phyloP scores from a whole-genome alignment of 352 stramenopile species.

The Phytopythium aichiense region DNA sequence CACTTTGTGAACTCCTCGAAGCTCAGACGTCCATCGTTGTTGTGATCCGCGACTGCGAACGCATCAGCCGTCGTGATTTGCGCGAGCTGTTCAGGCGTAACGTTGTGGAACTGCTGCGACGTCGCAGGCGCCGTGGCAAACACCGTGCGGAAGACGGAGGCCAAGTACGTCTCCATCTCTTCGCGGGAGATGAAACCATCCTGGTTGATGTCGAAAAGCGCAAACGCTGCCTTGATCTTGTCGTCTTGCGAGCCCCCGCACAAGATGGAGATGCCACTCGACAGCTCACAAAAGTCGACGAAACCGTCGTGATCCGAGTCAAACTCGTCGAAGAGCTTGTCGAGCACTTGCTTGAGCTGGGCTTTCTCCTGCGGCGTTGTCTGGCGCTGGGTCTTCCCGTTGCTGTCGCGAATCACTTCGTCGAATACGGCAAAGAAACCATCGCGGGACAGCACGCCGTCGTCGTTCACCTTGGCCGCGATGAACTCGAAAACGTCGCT shows the following conservation, averaged over 20 bases:
- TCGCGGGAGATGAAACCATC: conserved; percentile 78
- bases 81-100: conserved; percentile 74
- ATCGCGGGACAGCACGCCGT: conserved; percentile 65
- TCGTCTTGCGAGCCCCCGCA: conserved; percentile 76
- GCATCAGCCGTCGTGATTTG: conserved; percentile 61
- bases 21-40: conserved; percentile 66
- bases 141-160: conserved; percentile 80
- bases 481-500: conserved; percentile 83
- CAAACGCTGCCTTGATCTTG: conserved; percentile 79
- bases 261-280: conserved; percentile 78
- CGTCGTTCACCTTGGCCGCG: conserved; percentile 74
- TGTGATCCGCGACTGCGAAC: conserved; percentile 55
- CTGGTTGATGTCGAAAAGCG: conserved; percentile 86
- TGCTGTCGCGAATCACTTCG: conserved; percentile 44
- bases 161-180: conserved; percentile 86
- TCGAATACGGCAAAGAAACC: conserved; percentile 71
- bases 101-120: conserved; percentile 28
- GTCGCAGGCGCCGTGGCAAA: conserved; percentile 60
- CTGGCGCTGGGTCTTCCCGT: conserved; percentile 16
- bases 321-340: conserved; percentile 73
- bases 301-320: conserved; percentile 72
- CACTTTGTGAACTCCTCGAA: conserved; percentile 85
- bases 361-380: conserved; percentile 22
- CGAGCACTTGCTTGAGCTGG: conserved; percentile 49
- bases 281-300: conserved; percentile 86